Base-by-base conservation (phyloP, 2,329 filamentous ascomycete genomes). In the Thermothelomyces thermophilus region DNA sequence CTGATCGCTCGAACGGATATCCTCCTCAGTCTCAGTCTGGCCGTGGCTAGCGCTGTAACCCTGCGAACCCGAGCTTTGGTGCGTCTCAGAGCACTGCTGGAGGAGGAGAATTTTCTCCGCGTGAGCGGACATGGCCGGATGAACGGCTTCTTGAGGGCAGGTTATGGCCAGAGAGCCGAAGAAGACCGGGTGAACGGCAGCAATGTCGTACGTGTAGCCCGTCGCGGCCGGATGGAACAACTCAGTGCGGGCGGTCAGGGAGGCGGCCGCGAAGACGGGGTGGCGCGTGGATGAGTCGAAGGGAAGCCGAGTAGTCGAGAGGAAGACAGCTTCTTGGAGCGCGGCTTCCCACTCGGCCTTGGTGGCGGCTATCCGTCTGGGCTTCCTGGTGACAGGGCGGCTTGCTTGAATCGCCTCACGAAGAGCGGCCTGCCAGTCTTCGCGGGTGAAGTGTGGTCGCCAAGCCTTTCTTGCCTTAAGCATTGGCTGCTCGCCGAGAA, bases 311-410 rank as follows among this genome's bases (percentile, higher is more conserved):
- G 62, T 64, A 17, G 60, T 58, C 33, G 67, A 67, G 34, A 63
- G 61, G 4, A 58, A 52, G 20, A 69, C 54, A 16, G 70, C 68
- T 43, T 65, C 53, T 3, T 62, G 53, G 1, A 75, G 64, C 3
- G 73, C 73, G 16, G 60, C 59, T 8, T 63, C 9, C 68, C 68
- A 70, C 19, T 67, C 60, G 31, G 57, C 60, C 17, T 61, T 57
- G 14, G 62, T 59, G 43, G 53, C 62, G 45, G 30, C 43, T 49
- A 48, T 53, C 37, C 55, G 60, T 3, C 22, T 14, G 42, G 17
- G 14, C 22, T 46, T 43, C 13, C 22, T 24, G 9, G 14, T 28
- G n/a, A 24, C 30, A 9, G 24, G 40, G 28, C 48, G 36, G 43
- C 44, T 48, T 22, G 46, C 50, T 24, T 5, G 5, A 26, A 26